A percentile compares a stretch with the other conserved stretches of the same genome.
phyloP scores from a whole-genome alignment of 306 rosid species.

The Quercus berberidifolia region DNA sequence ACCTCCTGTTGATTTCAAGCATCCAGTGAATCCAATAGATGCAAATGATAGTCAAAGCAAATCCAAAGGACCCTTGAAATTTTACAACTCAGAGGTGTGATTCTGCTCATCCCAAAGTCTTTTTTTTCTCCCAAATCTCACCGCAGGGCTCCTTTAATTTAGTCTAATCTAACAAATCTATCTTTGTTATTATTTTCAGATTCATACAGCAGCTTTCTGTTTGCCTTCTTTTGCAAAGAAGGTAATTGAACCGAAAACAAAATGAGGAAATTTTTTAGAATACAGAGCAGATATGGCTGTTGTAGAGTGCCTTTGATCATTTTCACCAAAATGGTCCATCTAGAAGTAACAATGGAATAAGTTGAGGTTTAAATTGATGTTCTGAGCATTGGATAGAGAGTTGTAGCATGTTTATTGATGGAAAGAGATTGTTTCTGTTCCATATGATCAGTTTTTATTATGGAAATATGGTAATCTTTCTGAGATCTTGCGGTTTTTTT shows the following conservation, averaged over 20 bases:
- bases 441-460: slow-evolving; percentile 11
- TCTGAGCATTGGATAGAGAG: slow-evolving; percentile 35
- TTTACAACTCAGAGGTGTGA: slow-evolving; percentile 89
- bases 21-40: slow-evolving; percentile 77
- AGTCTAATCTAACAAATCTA: background rate
- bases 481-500: background rate
- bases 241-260: slow-evolving; percentile 58
- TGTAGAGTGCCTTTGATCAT: slow-evolving; percentile 18
- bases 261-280: slow-evolving; percentile 31
- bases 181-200: slow-evolving; percentile 38
- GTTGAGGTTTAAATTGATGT: slow-evolving; percentile 34
- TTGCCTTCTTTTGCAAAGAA: slow-evolving; percentile 93
- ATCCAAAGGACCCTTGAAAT: slow-evolving; percentile 57
- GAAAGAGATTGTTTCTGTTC: slow-evolving; percentile 10
- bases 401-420: slow-evolving; percentile 30
- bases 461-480: slow-evolving; percentile 6
- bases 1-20: slow-evolving; percentile 85
- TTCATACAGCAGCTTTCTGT: slow-evolving; percentile 94
- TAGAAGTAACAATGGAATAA: slow-evolving; percentile 42
- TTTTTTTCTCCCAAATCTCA: background rate
- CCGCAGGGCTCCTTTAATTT: background rate
- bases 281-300: slow-evolving; percentile 3
- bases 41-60: slow-evolving; percentile 31
- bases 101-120: background rate
- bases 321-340: slow-evolving; percentile 23